A percentile compares a stretch with the other conserved stretches of the same genome.
Evolutionary conservation across 331 rosid genomes (phyloP).

Genomic region (Stylosanthes scabra): DNA sequence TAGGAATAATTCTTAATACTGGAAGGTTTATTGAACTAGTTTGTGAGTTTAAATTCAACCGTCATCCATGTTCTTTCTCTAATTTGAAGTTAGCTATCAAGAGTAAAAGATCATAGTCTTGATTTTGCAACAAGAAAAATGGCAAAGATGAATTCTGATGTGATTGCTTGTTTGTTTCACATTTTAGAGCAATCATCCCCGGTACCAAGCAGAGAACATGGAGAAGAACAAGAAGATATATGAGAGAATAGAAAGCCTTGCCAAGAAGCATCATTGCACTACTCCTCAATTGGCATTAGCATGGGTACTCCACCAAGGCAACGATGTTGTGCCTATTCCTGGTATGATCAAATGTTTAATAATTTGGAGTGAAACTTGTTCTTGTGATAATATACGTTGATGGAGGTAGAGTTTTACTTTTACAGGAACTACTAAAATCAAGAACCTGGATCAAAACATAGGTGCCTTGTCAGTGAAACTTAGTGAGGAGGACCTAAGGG

Average conservation of each 20-base stretch:
- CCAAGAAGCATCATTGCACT: constrained; percentile 43
- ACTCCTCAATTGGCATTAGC: constrained; percentile 51
- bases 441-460: constrained; percentile 46
- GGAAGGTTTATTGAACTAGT: not conserved
- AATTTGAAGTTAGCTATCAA: not conserved
- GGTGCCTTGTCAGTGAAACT: constrained; percentile 36
- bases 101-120: not conserved
- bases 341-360: constrained; percentile 45
- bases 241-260: constrained; percentile 45
- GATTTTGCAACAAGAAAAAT: not conserved
- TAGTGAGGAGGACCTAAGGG: constrained; percentile 28
- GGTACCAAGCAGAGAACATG: constrained; percentile 59
- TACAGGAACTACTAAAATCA: constrained; percentile 41
- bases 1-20: not conserved
- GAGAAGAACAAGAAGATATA: constrained; percentile 60
- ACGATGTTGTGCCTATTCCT: constrained; percentile 71
- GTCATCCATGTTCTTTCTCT: not conserved
- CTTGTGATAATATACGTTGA: not conserved
- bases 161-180: not conserved
- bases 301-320: constrained; percentile 70
- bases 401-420: not conserved
- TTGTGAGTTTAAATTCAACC: not conserved
- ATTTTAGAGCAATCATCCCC: constrained; percentile 48
- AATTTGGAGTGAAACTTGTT: too few relatives aligned
- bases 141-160: not conserved